These are phyloP conservation scores for Ceratocystis destructans DNA, from an alignment of 2,329 filamentous ascomycete species.

Conservation along the genomic window DNA sequence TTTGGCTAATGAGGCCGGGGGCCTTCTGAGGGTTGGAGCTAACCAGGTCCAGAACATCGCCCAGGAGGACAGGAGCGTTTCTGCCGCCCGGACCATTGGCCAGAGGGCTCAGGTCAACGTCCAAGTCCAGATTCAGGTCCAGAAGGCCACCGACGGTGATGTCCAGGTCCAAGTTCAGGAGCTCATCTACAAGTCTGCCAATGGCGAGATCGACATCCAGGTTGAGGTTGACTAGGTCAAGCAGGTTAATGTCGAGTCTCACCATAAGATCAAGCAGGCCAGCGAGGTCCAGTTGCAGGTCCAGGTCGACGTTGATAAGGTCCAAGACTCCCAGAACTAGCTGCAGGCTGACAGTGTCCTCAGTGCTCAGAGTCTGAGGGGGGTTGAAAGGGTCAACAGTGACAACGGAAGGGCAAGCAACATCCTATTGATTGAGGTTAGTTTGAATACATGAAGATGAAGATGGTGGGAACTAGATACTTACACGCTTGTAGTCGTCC, in stretches of 20 bases:
- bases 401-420: slow-evolving; percentile 12
- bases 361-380: slow-evolving; percentile 4
- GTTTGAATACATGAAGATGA: too few species aligned
- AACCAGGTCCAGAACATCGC: slow-evolving; percentile 12
- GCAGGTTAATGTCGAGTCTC: slow-evolving; percentile 14
- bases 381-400: slow-evolving; percentile 14
- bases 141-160: slow-evolving; percentile 12
- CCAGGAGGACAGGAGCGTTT: slow-evolving; percentile 10
- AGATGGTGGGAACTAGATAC: not conserved
- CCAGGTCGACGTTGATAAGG: slow-evolving; percentile 7
- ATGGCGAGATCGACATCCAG: slow-evolving; percentile 10
- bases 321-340: slow-evolving; percentile 14
- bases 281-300: slow-evolving; percentile 13
- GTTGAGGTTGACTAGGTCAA: slow-evolving; percentile 17
- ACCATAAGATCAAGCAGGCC: slow-evolving; percentile 13
- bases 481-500: slow-evolving; percentile 12
- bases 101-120: slow-evolving; percentile 8
- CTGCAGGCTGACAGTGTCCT: slow-evolving; percentile 13
- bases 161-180: slow-evolving; percentile 13
- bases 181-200: slow-evolving; percentile 11
- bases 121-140: slow-evolving; percentile 12
- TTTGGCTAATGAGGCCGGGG: not conserved
- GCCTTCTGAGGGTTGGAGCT: slow-evolving; percentile 10
- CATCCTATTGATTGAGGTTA: not conserved
- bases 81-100: not conserved